phyloP scores from a whole-genome alignment of 2,329 filamentous ascomycete genomes.

The Colletotrichum sp. region DNA sequence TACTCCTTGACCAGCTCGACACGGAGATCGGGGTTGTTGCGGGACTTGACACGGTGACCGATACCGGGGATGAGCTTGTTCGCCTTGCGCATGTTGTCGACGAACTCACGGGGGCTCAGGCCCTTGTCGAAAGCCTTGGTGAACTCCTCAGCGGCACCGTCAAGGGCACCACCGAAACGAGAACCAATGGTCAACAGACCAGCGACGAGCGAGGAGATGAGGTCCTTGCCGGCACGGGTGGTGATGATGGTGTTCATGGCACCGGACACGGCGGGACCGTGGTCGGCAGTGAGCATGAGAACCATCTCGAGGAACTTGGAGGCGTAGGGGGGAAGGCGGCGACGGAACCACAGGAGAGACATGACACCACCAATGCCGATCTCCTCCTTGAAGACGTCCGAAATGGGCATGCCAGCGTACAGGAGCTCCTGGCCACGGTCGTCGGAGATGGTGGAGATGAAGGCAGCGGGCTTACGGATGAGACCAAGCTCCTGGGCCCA shows the following conservation, averaged over 20 bases:
- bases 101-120: constrained; percentile 96
- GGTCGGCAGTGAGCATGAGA: constrained; percentile 98
- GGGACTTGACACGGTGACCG: constrained; percentile 98
- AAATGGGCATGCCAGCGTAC: constrained; percentile 99
- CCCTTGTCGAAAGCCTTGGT: constrained; percentile 98
- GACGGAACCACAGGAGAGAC: constrained; percentile 99
- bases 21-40: constrained; percentile 99
- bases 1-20: constrained; percentile 99
- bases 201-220: constrained; percentile 93
- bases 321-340: constrained; percentile 92
- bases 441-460: constrained; percentile 99
- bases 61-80: constrained; percentile 99
- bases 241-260: constrained; percentile 99
- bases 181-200: constrained; percentile 98
- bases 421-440: constrained; percentile 99
- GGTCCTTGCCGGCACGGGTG: constrained; percentile 97
- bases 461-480: constrained; percentile 98
- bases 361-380: constrained; percentile 99
- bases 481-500: constrained; percentile 99
- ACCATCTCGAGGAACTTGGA: constrained; percentile 99
- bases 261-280: constrained; percentile 98
- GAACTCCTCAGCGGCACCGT: constrained; percentile 98
- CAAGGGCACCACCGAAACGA: constrained; percentile 96
- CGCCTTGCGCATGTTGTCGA: constrained; percentile 98
- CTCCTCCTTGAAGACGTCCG: constrained; percentile 99